These are phyloP conservation scores for Ganoderma lingzhi DNA, from an alignment of 1,284 basidiomycete species.

Conservation along the genomic window DNA sequence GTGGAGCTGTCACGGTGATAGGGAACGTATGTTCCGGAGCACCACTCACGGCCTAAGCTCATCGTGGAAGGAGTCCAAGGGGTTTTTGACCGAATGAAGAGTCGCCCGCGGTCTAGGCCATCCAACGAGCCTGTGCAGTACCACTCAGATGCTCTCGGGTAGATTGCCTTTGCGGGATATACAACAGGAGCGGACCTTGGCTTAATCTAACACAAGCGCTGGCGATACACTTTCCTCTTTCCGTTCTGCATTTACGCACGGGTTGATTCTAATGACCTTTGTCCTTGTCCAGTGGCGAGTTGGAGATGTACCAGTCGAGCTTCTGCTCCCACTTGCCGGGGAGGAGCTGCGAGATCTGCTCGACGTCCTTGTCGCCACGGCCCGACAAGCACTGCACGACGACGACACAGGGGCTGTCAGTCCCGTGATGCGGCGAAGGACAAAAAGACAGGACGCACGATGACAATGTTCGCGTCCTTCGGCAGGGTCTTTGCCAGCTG, in stretches of 20 bases:
- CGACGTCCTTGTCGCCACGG: constrained; percentile 94
- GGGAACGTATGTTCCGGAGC: no score
- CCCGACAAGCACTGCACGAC: constrained; percentile 80
- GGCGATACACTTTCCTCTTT: neutral
- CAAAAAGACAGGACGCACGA: constrained; percentile 61
- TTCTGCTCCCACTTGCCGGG: constrained; percentile 89
- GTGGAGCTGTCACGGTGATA: neutral
- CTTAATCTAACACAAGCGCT: neutral
- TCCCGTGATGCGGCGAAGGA: neutral
- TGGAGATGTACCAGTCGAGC: constrained; percentile 83
- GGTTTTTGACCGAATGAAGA: no score
- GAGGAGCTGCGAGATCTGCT: constrained; percentile 86
- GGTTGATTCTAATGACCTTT: constrained; percentile 21
- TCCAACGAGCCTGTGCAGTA: neutral
- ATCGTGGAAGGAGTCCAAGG: neutral
- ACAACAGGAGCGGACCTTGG: neutral
- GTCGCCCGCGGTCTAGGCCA: neutral
- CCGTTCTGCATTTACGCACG: neutral
- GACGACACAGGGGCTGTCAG: neutral
- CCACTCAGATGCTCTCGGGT: neutral
- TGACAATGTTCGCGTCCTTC: constrained; percentile 89
- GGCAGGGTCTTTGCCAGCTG: constrained; percentile 86
- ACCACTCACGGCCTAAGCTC: no score
- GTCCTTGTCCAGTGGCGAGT: constrained; percentile 10
- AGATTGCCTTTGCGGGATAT: constrained; percentile 9